These are phyloP conservation scores for Xylaria sp. DNA, from an alignment of 2,329 filamentous ascomycete genomes.

Conservation along the genomic window DNA sequence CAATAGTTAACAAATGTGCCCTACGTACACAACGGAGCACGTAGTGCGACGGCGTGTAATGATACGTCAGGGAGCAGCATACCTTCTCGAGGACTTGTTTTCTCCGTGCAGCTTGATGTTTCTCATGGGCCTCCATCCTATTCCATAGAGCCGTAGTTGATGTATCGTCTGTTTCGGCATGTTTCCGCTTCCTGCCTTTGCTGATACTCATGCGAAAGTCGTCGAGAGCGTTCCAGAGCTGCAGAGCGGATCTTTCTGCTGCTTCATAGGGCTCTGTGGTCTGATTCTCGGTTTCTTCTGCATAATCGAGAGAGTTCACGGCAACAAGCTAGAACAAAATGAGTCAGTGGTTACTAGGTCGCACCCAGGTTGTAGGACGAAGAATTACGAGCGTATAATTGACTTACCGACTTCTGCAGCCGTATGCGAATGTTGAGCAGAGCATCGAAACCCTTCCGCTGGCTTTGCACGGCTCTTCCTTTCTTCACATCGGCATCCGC, in stretches of 20 bases:
- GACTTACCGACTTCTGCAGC: slow-evolving; percentile 78
- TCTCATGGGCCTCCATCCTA: slow-evolving; percentile 74
- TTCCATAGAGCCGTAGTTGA: slow-evolving; percentile 77
- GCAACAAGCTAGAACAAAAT: slow-evolving; percentile 67
- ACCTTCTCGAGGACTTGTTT: slow-evolving; percentile 76
- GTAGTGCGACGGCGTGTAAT: neutral
- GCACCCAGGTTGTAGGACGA: neutral
- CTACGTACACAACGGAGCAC: neutral
- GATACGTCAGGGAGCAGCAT: neutral
- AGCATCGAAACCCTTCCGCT: slow-evolving; percentile 87
- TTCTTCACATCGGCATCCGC: slow-evolving; percentile 84
- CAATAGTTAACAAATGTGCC: neutral
- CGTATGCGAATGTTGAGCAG: slow-evolving; percentile 92
- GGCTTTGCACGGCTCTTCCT: slow-evolving; percentile 84
- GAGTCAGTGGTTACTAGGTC: neutral
- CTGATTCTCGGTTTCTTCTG: slow-evolving; percentile 57
- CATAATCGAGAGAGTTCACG: slow-evolving; percentile 75
- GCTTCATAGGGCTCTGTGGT: slow-evolving; percentile 70
- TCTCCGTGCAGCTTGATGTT: slow-evolving; percentile 67
- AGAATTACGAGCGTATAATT: neutral
- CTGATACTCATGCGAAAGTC: slow-evolving; percentile 72
- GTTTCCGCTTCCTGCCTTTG: slow-evolving; percentile 71
- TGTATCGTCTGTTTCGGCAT: slow-evolving; percentile 63
- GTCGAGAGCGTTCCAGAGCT: slow-evolving; percentile 85
- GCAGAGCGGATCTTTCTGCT: slow-evolving; percentile 86